These are phyloP conservation scores for Penicillium polonicum DNA, from an alignment of 2,329 filamentous ascomycete genomes.

Conservation along the genomic window DNA sequence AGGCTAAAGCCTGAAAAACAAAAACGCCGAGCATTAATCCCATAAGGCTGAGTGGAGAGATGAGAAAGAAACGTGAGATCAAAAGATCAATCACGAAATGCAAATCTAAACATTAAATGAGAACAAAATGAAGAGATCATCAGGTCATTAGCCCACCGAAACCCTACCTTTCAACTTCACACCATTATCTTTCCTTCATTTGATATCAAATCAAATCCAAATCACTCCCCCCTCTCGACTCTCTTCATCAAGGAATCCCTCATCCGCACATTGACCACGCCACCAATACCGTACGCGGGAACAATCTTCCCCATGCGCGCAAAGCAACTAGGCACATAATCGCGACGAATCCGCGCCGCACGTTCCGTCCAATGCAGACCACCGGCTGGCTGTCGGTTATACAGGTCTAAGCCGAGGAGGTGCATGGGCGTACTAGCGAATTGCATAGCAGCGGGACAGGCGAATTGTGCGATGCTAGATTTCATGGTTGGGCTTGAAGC, in stretches of 20 bases:
- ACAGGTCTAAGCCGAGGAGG: slow-evolving; percentile 79
- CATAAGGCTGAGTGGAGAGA: slow-evolving; percentile 11
- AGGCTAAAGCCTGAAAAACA: neutral
- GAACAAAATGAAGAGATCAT: slow-evolving; percentile 5
- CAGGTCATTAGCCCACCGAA: neutral
- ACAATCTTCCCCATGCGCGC: slow-evolving; percentile 82
- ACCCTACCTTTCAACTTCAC: neutral
- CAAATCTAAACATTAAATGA: slow-evolving; percentile 5
- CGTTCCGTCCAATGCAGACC: slow-evolving; percentile 58
- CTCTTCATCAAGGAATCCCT: slow-evolving; percentile 66
- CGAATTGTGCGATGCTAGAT: slow-evolving; percentile 70
- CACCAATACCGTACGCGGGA: slow-evolving; percentile 84
- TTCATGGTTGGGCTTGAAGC: slow-evolving; percentile 47
- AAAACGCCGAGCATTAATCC: neutral
- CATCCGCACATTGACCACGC: slow-evolving; percentile 77
- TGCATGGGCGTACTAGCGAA: slow-evolving; percentile 79
- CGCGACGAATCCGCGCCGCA: slow-evolving; percentile 64
- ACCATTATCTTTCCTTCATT: neutral
- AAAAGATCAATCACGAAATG: slow-evolving; percentile 1
- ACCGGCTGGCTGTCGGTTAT: slow-evolving; percentile 62
- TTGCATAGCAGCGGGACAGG: slow-evolving; percentile 76
- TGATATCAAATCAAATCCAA: neutral
- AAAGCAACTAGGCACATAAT: slow-evolving; percentile 71
- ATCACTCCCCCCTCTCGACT: slow-evolving; percentile 35
- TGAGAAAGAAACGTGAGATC: neutral